These are phyloP conservation scores for Cucurbita pepo DNA, from an alignment of 306 rosid genomes.

Conservation along the genomic window DNA sequence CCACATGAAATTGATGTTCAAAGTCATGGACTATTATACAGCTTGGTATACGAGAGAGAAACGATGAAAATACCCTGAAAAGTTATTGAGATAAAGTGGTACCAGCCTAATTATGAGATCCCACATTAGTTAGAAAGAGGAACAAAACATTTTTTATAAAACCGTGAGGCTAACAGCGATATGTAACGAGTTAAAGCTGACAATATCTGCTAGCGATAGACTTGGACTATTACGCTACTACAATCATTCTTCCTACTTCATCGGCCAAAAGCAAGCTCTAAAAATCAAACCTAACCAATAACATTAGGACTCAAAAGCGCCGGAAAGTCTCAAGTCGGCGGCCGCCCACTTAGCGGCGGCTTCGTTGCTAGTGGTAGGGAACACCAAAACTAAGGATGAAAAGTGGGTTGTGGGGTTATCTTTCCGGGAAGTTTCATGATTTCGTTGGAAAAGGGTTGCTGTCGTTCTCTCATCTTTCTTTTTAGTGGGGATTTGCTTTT, in stretches of 20 bases:
- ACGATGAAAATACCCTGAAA: too few species aligned
- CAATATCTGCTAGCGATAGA: too few species aligned
- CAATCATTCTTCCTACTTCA: not conserved
- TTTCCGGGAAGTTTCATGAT: not conserved
- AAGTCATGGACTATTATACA: too few species aligned
- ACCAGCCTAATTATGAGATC: too few species aligned
- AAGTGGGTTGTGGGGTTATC: not conserved
- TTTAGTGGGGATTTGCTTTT: not conserved
- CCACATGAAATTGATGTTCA: too few species aligned
- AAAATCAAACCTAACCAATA: not conserved
- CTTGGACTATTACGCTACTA: too few species aligned
- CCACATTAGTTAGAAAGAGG: too few species aligned
- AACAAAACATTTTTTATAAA: too few species aligned
- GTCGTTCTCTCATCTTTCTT: not conserved
- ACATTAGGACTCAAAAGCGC: not conserved
- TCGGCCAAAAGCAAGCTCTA: not conserved
- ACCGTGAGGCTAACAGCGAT: too few species aligned
- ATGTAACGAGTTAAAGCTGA: fast-evolving
- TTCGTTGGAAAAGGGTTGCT: not conserved
- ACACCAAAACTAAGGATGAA: not conserved
- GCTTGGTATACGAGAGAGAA: too few species aligned
- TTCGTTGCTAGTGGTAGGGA: conserved; percentile 1
- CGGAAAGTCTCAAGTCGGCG: not conserved
- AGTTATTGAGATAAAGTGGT: too few species aligned
- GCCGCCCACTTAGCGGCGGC: not conserved